Evolutionary conservation across 345 rosid species (phyloP).

Genomic region (Microthlaspi erraticum): DNA sequence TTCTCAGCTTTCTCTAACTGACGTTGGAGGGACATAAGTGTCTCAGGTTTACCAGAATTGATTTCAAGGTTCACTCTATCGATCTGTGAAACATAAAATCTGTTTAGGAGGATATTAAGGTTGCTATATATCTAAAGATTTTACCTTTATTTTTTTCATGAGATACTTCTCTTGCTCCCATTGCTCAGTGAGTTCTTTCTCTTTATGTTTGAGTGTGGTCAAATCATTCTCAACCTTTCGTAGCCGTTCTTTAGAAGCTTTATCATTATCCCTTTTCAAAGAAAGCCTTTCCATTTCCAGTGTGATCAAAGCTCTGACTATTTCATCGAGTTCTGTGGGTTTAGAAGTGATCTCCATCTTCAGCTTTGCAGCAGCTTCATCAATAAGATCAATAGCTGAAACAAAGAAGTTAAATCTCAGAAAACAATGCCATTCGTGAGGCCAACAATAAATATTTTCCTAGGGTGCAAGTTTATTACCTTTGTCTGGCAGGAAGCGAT

Average conservation of each 20-base stretch:
- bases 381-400: conserved; percentile 95
- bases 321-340: conserved; percentile 89
- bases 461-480: conserved; percentile 53
- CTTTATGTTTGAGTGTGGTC: conserved; percentile 64
- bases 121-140: not conserved
- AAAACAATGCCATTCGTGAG: not conserved
- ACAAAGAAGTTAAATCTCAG: conserved; percentile 19
- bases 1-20: conserved; percentile 89
- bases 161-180: conserved; percentile 80
- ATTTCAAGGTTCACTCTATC: conserved; percentile 89
- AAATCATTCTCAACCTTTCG: conserved; percentile 76
- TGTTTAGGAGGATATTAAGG: conserved; percentile 10
- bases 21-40: conserved; percentile 80
- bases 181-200: conserved; percentile 70
- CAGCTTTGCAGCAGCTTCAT: conserved; percentile 96
- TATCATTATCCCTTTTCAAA: conserved; percentile 79
- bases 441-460: no score
- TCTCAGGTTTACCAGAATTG: conserved; percentile 96
- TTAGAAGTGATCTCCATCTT: conserved; percentile 98
- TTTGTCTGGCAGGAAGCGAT: conserved; percentile 93
- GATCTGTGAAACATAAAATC: conserved; percentile 54
- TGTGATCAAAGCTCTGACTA: conserved; percentile 82
- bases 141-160: conserved; percentile 84
- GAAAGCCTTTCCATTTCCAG: conserved; percentile 96
- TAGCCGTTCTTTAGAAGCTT: conserved; percentile 84